phyloP scores from a whole-genome alignment of 2,329 filamentous ascomycete species.

The Eurotiales sp. region DNA sequence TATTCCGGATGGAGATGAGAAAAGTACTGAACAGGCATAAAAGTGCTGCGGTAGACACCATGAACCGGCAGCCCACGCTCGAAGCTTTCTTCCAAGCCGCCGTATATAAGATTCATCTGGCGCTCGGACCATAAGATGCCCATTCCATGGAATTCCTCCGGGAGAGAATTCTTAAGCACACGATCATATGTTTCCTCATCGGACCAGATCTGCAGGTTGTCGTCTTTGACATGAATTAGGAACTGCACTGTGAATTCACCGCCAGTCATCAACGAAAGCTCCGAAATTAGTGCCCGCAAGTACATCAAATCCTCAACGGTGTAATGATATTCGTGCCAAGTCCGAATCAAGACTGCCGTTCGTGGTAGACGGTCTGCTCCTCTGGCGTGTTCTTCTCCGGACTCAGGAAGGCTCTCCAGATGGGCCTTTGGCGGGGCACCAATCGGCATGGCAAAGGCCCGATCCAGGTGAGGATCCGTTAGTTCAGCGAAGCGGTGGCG shows the following conservation, averaged over 20 bases:
- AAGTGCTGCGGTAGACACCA: constrained; percentile 85
- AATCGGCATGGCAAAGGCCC: constrained; percentile 32
- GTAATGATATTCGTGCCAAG: constrained; percentile 76
- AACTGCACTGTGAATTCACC: constrained; percentile 82
- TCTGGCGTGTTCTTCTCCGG: constrained; percentile 20
- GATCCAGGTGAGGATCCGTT: constrained; percentile 31
- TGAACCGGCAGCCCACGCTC: constrained; percentile 72
- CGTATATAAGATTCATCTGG: constrained; percentile 88
- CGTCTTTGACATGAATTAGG: constrained; percentile 78
- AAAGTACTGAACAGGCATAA: constrained; percentile 94
- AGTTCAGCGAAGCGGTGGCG: constrained; percentile 59
- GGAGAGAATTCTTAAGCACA: constrained; percentile 66
- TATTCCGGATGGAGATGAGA: constrained; percentile 76
- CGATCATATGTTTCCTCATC: constrained; percentile 69
- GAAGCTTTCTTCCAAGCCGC: constrained; percentile 77
- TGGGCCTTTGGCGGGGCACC: constrained; percentile 22
- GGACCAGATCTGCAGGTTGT: constrained; percentile 74
- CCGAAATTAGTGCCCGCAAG: constrained; percentile 74
- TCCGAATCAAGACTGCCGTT: constrained; percentile 74
- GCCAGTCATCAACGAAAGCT: constrained; percentile 71
- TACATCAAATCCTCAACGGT: constrained; percentile 74
- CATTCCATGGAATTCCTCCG: constrained; percentile 82
- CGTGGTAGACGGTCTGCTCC: constrained; percentile 43
- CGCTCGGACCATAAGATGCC: constrained; percentile 90
- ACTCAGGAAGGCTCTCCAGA: constrained; percentile 13